Percentiles rank a stretch among this genome's conserved stretches.
phyloP scores from a whole-genome alignment of 2,329 filamentous ascomycete species.

The Didymella keratinophila region DNA sequence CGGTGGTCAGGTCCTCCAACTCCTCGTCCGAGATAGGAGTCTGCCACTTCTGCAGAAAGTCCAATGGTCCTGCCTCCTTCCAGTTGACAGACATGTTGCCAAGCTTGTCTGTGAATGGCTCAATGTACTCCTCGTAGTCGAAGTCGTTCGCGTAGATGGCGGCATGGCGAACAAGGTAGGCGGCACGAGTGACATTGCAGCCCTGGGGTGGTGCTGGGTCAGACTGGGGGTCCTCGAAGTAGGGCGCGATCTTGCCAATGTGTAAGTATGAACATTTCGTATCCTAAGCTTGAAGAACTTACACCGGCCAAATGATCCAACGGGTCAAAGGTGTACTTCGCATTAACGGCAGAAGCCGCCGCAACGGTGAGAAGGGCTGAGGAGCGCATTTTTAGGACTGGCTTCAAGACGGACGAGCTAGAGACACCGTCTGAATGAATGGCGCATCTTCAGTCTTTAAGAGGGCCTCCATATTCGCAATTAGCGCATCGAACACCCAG shows the following conservation, averaged over 20 bases:
- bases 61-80: slow-evolving; percentile 62
- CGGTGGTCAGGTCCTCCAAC: slow-evolving; percentile 66
- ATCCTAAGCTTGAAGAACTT: not conserved
- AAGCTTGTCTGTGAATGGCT: slow-evolving; percentile 64
- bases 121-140: slow-evolving; percentile 61
- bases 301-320: slow-evolving; percentile 58
- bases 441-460: slow-evolving; percentile 11
- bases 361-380: slow-evolving; percentile 34
- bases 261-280: not conserved
- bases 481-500: slow-evolving; percentile 3
- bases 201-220: slow-evolving; percentile 59
- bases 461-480: not conserved
- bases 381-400: slow-evolving; percentile 26
- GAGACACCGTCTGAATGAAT: not conserved
- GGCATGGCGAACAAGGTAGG: slow-evolving; percentile 60
- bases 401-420: not conserved
- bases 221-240: slow-evolving; percentile 59
- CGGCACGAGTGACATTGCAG: slow-evolving; percentile 59
- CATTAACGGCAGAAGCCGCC: slow-evolving; percentile 37
- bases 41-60: slow-evolving; percentile 65
- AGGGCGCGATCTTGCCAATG: slow-evolving; percentile 52
- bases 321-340: slow-evolving; percentile 56
- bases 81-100: slow-evolving; percentile 67
- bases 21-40: slow-evolving; percentile 65
- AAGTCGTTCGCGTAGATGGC: slow-evolving; percentile 63